phyloP scores from a whole-genome alignment of 2,329 filamentous ascomycete species.

The Raffaelea ambrosiae region DNA sequence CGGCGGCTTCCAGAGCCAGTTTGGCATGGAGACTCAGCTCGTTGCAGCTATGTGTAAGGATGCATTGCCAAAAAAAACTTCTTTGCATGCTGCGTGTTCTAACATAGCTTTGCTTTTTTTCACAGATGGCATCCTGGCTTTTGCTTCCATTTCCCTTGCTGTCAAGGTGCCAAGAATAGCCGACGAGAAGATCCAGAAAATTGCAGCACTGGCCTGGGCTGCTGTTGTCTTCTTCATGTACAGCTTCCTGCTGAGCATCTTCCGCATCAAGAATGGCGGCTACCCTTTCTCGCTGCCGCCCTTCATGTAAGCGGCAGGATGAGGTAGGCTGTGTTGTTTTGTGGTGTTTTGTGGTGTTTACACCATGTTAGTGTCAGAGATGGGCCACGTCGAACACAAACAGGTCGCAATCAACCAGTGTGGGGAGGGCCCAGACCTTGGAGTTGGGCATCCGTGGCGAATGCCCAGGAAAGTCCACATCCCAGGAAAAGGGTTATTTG shows the following conservation, averaged over 20 bases:
- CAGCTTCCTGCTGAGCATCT: constrained; percentile 88
- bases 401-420: too few species aligned
- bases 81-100: background rate
- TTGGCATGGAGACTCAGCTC: constrained; percentile 91
- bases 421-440: too few species aligned
- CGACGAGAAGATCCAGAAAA: constrained; percentile 67
- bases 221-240: constrained; percentile 73
- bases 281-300: constrained; percentile 94
- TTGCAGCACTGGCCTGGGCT: constrained; percentile 74
- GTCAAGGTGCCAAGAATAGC: constrained; percentile 86
- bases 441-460: too few species aligned
- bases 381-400: too few species aligned
- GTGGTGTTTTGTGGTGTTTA: too few species aligned
- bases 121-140: constrained; percentile 62
- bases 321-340: too few species aligned
- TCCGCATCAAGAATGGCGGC: constrained; percentile 87
- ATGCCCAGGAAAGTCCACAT: too few species aligned
- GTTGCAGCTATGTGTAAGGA: constrained; percentile 78
- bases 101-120: background rate
- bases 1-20: constrained; percentile 85
- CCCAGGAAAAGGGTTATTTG: too few species aligned
- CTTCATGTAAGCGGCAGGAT: constrained; percentile 57
- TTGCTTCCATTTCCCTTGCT: constrained; percentile 83
- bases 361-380: too few species aligned
- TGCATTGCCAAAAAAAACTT: too few species aligned